Evolutionary conservation across 306 rosid species (phyloP), one percentile per base, ranked within the genome.

Genomic region (Fagus sylvatica): DNA sequence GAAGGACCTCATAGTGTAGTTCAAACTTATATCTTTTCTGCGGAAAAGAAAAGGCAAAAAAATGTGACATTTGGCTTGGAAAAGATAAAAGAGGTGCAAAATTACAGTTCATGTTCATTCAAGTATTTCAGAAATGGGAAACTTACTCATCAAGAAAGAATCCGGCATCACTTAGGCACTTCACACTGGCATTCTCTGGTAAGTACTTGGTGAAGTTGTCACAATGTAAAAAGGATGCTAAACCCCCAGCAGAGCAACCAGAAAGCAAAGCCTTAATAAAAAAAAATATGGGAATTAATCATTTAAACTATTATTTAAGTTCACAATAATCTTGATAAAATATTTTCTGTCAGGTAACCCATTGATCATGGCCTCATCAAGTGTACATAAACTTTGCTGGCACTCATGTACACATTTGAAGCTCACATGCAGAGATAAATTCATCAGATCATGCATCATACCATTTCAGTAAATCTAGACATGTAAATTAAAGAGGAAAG

Each of bases 241-340:
- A 87, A 48, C 98, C 99, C 78, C 99, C 99, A 13, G 99, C 99
- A 39, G 98, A 93, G 84, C 97, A 95, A 56, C 99, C 99, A 53
- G 99, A 93, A 68, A 95, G 91, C 88, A 95, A 82, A 83, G 96
- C 98, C 98, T 91, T 55, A 28, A 84, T n/a, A 79, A 69, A 39
- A 69, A 46, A 76, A 49, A 17, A 17, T 4, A 86, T 4, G 42
- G 43, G 34, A 19, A 10, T 22, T 40, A 57, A 11, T 54, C 28
- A 46, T 46, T 46, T 10, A 46, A 30, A 77, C 41, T 59, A 78
- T 65, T 3, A 49, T 68, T 75, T 1, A 61, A 17, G 34, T 56
- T 77, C 65, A 80, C 78, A 73, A 53, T 11, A 68, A 74, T 68
- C 43, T 74, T 32, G 51, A n/a, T 28, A 56, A 56, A 6, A 55